Conservation (phyloP, 1,284 basidiomycete genomes). For the Irpex lacteus region DNA sequence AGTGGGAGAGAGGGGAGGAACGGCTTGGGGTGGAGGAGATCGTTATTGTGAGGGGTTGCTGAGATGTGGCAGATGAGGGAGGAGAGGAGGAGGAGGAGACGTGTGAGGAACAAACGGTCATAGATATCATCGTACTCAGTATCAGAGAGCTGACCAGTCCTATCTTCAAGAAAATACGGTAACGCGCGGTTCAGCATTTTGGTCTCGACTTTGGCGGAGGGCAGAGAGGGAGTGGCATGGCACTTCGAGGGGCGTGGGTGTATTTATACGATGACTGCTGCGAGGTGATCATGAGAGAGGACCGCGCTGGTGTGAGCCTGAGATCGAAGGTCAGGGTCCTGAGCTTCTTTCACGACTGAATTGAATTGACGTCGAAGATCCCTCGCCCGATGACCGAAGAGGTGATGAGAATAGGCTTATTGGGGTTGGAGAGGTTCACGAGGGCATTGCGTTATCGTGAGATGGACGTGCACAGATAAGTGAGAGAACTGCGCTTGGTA, state of each 20-base stretch:
- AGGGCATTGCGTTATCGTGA: too few species aligned
- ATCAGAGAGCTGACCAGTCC: constrained; percentile 51
- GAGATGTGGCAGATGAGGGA: background rate
- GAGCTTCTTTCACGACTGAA: too few species aligned
- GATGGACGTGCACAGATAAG: too few species aligned
- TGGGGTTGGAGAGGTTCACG: too few species aligned
- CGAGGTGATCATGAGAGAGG: too few species aligned
- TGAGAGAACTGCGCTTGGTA: too few species aligned
- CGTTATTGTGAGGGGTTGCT: constrained; percentile 17
- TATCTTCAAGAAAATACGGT: constrained; percentile 64
- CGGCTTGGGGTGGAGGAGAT: constrained; percentile 65
- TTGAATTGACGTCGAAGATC: too few species aligned
- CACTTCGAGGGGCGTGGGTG: background rate
- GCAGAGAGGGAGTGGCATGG: background rate
- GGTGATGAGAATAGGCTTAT: too few species aligned
- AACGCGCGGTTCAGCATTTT: constrained; percentile 35
- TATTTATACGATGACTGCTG: background rate
- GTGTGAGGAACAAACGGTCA: constrained; percentile 67
- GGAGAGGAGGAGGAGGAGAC: constrained; percentile 29
- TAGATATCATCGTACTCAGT: constrained; percentile 75
- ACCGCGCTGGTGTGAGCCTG: too few species aligned
- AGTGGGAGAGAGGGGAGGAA: constrained; percentile 53
- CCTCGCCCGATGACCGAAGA: too few species aligned
- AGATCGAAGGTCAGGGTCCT: too few species aligned
- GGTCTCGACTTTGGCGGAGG: background rate